Conservation (phyloP, 1,139 yeast genomes). For the Zygosaccharomyces pseudobailii region DNA sequence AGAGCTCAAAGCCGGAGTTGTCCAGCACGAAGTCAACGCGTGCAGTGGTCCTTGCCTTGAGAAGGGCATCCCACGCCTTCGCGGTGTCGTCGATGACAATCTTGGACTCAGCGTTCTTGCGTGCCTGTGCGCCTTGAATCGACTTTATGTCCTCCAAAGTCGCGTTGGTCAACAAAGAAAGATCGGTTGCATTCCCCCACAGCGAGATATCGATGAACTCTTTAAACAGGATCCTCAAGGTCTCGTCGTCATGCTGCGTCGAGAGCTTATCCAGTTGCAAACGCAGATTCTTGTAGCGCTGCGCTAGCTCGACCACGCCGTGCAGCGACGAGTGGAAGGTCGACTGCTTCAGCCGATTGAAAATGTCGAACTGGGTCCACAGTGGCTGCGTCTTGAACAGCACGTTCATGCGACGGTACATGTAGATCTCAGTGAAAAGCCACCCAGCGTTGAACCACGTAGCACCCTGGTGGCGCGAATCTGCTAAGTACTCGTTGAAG, state of each 20-base stretch:
- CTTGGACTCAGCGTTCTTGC: constrained; percentile 78
- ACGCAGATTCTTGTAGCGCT: constrained; percentile 53
- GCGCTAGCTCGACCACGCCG: constrained; percentile 81
- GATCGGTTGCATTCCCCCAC: constrained; percentile 98
- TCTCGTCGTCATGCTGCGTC: constrained; percentile 39
- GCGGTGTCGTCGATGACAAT: constrained; percentile 74
- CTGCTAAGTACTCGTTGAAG: constrained; percentile 46
- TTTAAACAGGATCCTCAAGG: constrained; percentile 52
- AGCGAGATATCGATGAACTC: constrained; percentile 85
- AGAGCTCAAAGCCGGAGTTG: constrained; percentile 92
- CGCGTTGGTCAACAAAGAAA: constrained; percentile 79
- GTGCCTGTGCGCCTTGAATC: constrained; percentile 83
- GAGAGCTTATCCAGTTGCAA: constrained; percentile 20
- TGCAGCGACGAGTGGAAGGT: constrained; percentile 70
- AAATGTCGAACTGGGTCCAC: constrained; percentile 51
- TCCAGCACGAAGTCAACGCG: constrained; percentile 86
- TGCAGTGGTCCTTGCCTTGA: constrained; percentile 27
- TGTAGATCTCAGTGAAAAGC: constrained; percentile 80
- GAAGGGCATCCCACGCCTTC: constrained; percentile 56
- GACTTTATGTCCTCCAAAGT: constrained; percentile 84
- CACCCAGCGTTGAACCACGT: constrained; percentile 87
- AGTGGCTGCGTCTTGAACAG: constrained; percentile 43
- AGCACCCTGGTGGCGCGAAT: constrained; percentile 23
- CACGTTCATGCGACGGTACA: constrained; percentile 63
- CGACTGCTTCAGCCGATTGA: constrained; percentile 60